Evolutionary conservation across 345 rosid species (phyloP), one percentile per base, ranked within the genome.

Genomic region (Punica granatum): DNA sequence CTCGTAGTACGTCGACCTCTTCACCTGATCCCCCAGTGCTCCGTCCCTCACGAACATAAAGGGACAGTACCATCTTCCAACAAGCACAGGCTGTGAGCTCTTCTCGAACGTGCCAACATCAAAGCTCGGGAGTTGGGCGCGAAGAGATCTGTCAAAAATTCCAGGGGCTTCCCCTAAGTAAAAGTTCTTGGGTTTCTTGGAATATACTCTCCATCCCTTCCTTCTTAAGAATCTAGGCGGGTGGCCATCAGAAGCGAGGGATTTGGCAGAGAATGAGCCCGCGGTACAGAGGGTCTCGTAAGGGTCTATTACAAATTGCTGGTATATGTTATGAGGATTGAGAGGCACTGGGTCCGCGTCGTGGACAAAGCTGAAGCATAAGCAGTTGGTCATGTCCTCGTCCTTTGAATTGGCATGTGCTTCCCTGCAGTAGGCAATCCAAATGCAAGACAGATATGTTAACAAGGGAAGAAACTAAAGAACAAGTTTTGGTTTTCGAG

Each of bases 21-120:
- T 73, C 49, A 83, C 63, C 44, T 87, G 92, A 16, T 87, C 73
- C 60, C 73, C 72, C 26, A 69, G 44, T 3, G 43, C 46, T 56
- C 60, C 68, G 19, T 89, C 96, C 41, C 66, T 85, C 14, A 87
- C 64, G 28, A 85, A 85, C 74, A 90, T 65, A 75, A 85, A 90
- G 23, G 91, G 96, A 23, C 83, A 85, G 37, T 84, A 90, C 96
- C 91, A 90, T 62, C 71, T 82, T 18, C 91, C 96, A 9, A 85
- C 83, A 8, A 65, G 65, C 25, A 70, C 65, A 14, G 49, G 34
- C 48, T 61, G 15, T 0, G 80, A 78, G 23, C 65, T 65, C 12
- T 60, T 51, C 46, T 16, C 41, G 3, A 65, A 43, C 2, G 61
- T 51, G 18, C 75, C 64, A 42, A 76, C 71, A 42, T 69, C 56